Evolutionary conservation across 2,329 filamentous ascomycete species (phyloP), one percentile per base, ranked within the genome.

Genomic region (Botryosphaeria dothidea): DNA sequence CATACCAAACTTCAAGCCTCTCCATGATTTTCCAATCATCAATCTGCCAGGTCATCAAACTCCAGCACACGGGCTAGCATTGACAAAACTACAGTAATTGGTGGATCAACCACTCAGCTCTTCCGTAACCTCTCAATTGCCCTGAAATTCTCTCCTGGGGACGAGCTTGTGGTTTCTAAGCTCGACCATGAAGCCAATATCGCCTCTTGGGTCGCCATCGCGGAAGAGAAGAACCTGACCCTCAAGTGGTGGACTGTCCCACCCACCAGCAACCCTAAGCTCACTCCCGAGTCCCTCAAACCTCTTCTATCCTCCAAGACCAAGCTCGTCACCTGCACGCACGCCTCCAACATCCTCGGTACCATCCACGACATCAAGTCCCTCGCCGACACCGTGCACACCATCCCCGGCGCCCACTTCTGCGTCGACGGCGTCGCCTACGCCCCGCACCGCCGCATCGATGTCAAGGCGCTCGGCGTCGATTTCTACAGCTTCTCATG

Each of bases 111-210:
- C 0, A 93, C 91, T 0, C 90, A 92, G 72, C 84, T 93, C 9
- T 86, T 92, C 70, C 86, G 90, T 68, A 93, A 93, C 73, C 83
- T 93, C 17, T 69, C 76, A 23, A 54, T 65, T 11, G 71, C 76
- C 9, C 68, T 79, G 38, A 65, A 74, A 11, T 72, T 79, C 62
- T 66, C 71, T 4, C 67, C 72, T 15, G 77, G 86, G 48, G 86
- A 88, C 66, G 89, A 92, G 72, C 83, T 94, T 56, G 80, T 95
- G 67, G 72, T 93, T 11, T 92, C 90, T 0, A 84, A 84, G 65
- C 80, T 92, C 63, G 91, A 93, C 74, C 91, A 94, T 71, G 91
- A 93, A 78, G 88, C 91, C 41, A 92, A 93, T 73, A 87, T 91
- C 65, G 86, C 89, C 1, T 83, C 90, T 0, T 94, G 91, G 92